phyloP scores from a whole-genome alignment of 768 basidiomycete species.

The Boletus rufocinnamomeus region DNA sequence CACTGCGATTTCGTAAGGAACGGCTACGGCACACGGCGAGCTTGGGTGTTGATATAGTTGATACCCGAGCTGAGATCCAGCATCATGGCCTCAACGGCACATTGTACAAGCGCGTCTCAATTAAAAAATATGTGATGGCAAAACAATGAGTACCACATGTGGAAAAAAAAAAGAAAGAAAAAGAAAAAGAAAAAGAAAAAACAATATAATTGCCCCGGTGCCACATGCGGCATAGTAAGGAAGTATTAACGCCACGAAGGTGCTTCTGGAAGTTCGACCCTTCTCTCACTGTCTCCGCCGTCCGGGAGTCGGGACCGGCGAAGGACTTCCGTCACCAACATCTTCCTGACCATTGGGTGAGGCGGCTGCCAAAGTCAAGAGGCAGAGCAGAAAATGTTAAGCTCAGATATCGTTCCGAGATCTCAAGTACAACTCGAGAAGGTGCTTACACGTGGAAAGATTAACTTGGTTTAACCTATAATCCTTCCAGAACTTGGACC shows the following conservation, averaged over 20 bases:
- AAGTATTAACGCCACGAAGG: conserved; percentile 17
- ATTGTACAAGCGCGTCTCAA: background rate
- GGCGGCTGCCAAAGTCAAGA: background rate
- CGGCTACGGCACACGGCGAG: conserved; percentile 24
- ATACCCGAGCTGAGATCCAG: background rate
- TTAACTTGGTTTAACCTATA: conserved; percentile 25
- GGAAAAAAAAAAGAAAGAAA: background rate
- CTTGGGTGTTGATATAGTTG: background rate
- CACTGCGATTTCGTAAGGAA: conserved; percentile 15
- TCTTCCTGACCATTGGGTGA: background rate
- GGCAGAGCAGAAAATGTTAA: background rate
- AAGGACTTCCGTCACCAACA: background rate
- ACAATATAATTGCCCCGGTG: conserved; percentile 1
- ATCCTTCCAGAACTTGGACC: conserved; percentile 66
- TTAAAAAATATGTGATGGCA: background rate
- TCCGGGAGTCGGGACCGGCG: conserved; percentile 7
- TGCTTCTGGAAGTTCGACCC: conserved; percentile 7
- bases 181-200: background rate
- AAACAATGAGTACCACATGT: background rate
- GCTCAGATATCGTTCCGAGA: background rate
- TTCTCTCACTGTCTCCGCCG: conserved; percentile 4
- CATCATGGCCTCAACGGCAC: background rate
- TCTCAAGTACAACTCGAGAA: background rate
- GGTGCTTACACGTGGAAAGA: conserved; percentile 7
- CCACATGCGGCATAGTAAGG: background rate